Evolutionary conservation across 176 grass and related monocot genomes (phyloP), one percentile per base, ranked within the genome.

Genomic region (Avena insularis): DNA sequence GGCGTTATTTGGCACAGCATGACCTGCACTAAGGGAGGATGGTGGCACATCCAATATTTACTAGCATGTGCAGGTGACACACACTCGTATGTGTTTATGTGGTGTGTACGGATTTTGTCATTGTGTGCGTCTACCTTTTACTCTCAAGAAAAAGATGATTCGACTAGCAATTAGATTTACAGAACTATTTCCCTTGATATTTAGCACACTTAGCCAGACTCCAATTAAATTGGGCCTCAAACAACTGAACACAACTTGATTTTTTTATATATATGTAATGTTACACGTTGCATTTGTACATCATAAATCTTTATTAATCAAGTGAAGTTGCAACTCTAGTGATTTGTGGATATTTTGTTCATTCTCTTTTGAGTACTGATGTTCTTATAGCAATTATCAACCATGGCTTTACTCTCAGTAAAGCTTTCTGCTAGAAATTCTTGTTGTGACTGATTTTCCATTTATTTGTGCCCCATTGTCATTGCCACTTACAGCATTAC

Each of bases 401-500:
- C 40, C 40, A 43, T 43, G 40, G 40, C 40, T 43, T 43, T 83
- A n/a, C 14, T 40, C 73, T 73, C 31, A 79, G 35, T 20, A 49
- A 15, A 74, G 25, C 8, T 75, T 79, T 75, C 53, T 75, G 12
- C 48, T 57, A 79, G 21, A 66, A 58, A 51, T 12, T 67, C 68
- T 29, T 72, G 11, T 12, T 12, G 47, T 27, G 23, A 68, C 59
- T 87, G 60, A 91, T 57, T 73, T 23, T 33, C 77, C 47, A 38
- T 77, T 43, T 75, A 55, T 46, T 36, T 74, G 4, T 80, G 11
- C 9, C 67, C 58, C 15, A 10, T 82, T 56, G 13, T 73, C 27
- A 15, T 54, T 65, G 50, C 47, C 61, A 27, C 53, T 23, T 40
- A 19, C 78, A 99, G 97, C 38, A 82, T 66, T 94, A 94, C 79